These are phyloP conservation scores for Pythium utonaiense DNA, from an alignment of 352 stramenopile species.

Conservation along the genomic window DNA sequence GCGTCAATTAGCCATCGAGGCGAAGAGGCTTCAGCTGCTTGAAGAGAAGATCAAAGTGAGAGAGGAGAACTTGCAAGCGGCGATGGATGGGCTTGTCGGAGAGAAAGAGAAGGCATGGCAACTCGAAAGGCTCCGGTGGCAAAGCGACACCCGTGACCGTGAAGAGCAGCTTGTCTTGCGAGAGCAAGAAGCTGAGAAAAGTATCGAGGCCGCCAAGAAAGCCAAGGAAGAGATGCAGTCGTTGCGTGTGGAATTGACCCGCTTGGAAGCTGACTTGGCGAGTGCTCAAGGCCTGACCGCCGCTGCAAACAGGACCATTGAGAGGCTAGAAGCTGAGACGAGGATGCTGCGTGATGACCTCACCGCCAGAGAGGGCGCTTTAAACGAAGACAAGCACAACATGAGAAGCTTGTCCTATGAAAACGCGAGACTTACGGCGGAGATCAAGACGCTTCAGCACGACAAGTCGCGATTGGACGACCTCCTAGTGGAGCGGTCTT, in stretches of 20 bases:
- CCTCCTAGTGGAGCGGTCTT: constrained; percentile 6
- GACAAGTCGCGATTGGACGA: constrained; percentile 20
- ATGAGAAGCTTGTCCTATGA: constrained; percentile 24
- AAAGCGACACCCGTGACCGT: constrained; percentile 29
- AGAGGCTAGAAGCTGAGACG: constrained; percentile 11
- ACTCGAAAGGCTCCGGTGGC: constrained; percentile 30
- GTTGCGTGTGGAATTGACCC: constrained; percentile 5
- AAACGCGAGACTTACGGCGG: constrained; percentile 18
- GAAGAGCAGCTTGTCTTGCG: constrained; percentile 30
- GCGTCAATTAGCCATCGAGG: constrained; percentile 39
- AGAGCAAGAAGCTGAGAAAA: constrained; percentile 17
- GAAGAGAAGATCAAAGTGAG: constrained; percentile 42
- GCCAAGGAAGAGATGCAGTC: constrained; percentile 14
- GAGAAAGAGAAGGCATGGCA: constrained; percentile 52
- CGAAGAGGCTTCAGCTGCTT: constrained; percentile 42
- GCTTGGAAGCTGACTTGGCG: constrained; percentile 16
- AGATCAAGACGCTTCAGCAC: constrained; percentile 9
- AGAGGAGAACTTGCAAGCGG: constrained; percentile 42
- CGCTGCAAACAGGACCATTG: not conserved
- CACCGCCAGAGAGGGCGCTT: constrained; percentile 6
- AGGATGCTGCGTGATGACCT: constrained; percentile 8
- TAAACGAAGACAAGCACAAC: constrained; percentile 22
- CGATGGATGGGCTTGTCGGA: constrained; percentile 34
- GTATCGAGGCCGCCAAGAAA: not conserved
- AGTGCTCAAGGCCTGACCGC: not conserved